Base-by-base conservation (phyloP, 306 rosid species). In the Vicia sativa region DNA sequence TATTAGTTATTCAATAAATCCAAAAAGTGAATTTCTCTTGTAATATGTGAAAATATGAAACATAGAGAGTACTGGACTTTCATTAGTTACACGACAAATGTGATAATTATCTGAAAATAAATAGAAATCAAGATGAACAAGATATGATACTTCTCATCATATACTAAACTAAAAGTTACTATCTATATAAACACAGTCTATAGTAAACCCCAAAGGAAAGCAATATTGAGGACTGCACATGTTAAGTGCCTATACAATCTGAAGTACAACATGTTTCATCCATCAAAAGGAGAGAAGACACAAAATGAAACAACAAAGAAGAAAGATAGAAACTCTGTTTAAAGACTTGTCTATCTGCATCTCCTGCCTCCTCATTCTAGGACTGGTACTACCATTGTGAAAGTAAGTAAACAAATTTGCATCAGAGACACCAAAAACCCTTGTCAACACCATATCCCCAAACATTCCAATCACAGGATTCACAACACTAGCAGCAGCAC, bases 331-430 rank as follows among this genome's bases (percentile, higher is more conserved):
- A 12, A 92, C 85, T 76, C 98, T 81, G 41, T 72, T 86, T 1
- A 92, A 83, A 58, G 96, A 90, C 79, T 83, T 90, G 62, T 87
- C 91, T 35, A 90, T 79, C 77, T 81, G 87, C 84, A 87, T 74
- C 68, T 92, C 98, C 71, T 87, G 98, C 81, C 96, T 86, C 81
- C 93, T 86, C 84, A 92, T 77, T 81, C 98, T 81, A 35, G 73
- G 87, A 69, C 79, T 86, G 55, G 71, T 49, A 75, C 55, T 74
- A 53, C 82, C 86, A 23, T 38, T 53, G 3, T 65, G 67, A 38
- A 69, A 78, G 80, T 86, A 78, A 3, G 89, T n/a, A 74, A 81
- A 86, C 67, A 79, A 35, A 72, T 55, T 86, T 31, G 84, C 21
- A 48, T 81, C 83, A 0, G 87, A 76, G 60, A 74, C 74, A 63